phyloP scores from a whole-genome alignment of 495 filamentous ascomycete species.

The Patellaria atrata region DNA sequence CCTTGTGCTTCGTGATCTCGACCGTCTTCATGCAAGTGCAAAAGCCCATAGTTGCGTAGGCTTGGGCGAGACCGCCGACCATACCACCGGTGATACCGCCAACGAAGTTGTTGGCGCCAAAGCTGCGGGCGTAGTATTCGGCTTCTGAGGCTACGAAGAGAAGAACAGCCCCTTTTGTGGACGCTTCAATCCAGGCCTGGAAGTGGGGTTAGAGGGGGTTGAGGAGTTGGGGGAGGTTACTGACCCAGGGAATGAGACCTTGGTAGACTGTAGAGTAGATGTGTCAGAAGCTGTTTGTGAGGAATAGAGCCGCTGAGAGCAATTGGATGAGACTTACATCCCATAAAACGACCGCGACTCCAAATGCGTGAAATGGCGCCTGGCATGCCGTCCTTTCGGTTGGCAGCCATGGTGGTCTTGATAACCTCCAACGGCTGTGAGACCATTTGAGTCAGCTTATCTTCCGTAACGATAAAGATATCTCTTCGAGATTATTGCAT shows the following conservation, averaged over 20 bases:
- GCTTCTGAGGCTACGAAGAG: slow-evolving; percentile 98
- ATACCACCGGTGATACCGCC: slow-evolving; percentile 86
- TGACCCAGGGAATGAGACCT: slow-evolving; percentile 89
- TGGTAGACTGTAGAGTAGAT: slow-evolving; percentile 63
- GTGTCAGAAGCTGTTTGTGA: background rate
- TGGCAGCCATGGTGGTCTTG: slow-evolving; percentile 99
- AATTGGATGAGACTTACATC: slow-evolving; percentile 54
- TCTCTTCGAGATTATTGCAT: slow-evolving; percentile 11
- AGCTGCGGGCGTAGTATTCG: slow-evolving; percentile 73
- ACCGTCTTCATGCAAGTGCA: slow-evolving; percentile 99
- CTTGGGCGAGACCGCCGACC: slow-evolving; percentile 87
- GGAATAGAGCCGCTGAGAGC: background rate
- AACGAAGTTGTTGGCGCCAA: slow-evolving; percentile 74
- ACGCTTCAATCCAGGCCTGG: slow-evolving; percentile 95
- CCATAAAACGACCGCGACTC: slow-evolving; percentile 83
- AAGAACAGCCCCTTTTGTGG: slow-evolving; percentile 96
- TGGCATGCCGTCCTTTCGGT: slow-evolving; percentile 76
- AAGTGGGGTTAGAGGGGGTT: background rate
- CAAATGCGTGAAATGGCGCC: slow-evolving; percentile 75
- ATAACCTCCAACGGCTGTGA: slow-evolving; percentile 82
- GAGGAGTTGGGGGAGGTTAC: slow-evolving; percentile 8
- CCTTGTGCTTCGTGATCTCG: slow-evolving; percentile 96
- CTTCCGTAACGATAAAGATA: background rate
- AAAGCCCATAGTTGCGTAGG: slow-evolving; percentile 99
- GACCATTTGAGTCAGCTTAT: slow-evolving; percentile 5